Conservation (phyloP, 2,329 filamentous ascomycete genomes). For the Claviceps purpurea region DNA sequence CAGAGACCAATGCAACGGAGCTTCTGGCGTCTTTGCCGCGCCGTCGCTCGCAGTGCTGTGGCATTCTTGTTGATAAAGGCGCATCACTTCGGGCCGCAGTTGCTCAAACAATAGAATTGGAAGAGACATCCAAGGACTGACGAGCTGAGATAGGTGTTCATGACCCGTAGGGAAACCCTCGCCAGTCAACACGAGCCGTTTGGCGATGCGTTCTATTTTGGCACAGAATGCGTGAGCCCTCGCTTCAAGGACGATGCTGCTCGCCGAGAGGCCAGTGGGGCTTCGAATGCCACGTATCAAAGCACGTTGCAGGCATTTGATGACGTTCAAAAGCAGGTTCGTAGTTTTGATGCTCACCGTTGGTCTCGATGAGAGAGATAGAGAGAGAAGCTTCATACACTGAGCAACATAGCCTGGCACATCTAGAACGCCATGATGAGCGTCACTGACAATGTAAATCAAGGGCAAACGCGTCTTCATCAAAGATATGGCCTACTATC, state of each 20-base stretch:
- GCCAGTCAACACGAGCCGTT: conserved; percentile 90
- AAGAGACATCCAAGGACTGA: not conserved
- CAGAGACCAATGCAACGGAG: too few relatives aligned
- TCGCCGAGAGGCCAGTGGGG: conserved; percentile 47
- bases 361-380: too few relatives aligned
- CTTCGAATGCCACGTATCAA: conserved; percentile 55
- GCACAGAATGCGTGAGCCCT: conserved; percentile 71
- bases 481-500: conserved; percentile 94
- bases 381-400: too few relatives aligned
- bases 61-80: too few relatives aligned
- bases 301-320: conserved; percentile 68
- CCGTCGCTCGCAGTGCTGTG: too few relatives aligned
- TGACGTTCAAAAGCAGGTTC: conserved; percentile 60
- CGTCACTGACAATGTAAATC: not conserved
- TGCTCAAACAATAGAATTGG: too few relatives aligned
- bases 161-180: conserved; percentile 75
- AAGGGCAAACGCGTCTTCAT: conserved; percentile 90
- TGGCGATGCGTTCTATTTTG: conserved; percentile 92
- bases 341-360: conserved; percentile 8
- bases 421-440: not conserved
- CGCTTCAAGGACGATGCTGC: conserved; percentile 60
- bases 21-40: too few relatives aligned
- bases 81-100: too few relatives aligned
- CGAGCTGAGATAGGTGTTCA: conserved; percentile 58
- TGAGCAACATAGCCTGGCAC: not conserved